Base-by-base conservation (phyloP, 805 yeast genomes). In the Citeromyces nyonsensis region DNA sequence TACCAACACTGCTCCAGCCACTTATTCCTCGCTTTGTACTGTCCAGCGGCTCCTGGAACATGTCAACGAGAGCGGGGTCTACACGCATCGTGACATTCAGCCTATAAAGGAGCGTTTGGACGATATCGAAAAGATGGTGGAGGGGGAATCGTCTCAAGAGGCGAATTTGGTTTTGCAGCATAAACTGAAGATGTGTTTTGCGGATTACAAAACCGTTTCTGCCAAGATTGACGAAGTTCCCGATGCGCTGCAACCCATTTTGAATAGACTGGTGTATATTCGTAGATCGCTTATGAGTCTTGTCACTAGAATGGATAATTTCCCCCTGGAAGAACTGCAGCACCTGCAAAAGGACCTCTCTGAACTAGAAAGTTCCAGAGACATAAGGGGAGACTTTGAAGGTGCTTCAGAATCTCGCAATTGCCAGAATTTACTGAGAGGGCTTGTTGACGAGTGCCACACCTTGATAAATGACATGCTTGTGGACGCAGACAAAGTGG, bases 1-100 rank as follows among this genome's bases (percentile, higher is more conserved):
- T 43, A 79, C 80, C 30, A 77, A 84, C 43, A 69, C 84, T 25
- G 94, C 95, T 1, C 95, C 97, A 1, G 95, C 96, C 4, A 82
- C 95, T 1, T 91, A 81, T 54, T 88, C 94, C 5, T 81, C 94
- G 3, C 57, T 88, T 28, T 66, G 85, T 28, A 84, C 97, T 0
- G 94, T 91, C 13, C 78, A 77, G 54, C 73, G 91, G 42, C 58
- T 91, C 36, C 61, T 91, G 42, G 81, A 73, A 40, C 97, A 88
- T 54, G 58, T 88, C 38, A 69, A 72, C 40, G 95, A 82, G 48
- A 70, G 82, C 32, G 74, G 73, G 35, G 83, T 82, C 13, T 88
- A 75, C 52, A 85, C 96, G 1, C 72, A 70, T 35, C 81, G 79
- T 43, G 98, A 91, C 51, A 64, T 85, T 40, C 58, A 62, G 37